Evolutionary conservation across 441 rosid genomes (phyloP).

Genomic region (Viola pubescens): DNA sequence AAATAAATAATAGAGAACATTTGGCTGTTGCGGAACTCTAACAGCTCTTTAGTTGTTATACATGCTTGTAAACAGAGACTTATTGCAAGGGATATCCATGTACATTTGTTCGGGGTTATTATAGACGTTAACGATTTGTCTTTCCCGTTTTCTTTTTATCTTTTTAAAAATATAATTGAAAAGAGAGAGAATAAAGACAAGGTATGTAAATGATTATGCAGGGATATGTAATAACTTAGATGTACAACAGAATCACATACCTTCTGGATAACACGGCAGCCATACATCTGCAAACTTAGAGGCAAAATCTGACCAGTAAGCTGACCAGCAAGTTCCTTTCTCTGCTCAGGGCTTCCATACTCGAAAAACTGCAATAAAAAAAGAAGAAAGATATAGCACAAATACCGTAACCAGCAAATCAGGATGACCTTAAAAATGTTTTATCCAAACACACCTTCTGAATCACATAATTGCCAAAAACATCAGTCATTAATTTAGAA

Average conservation of each 20-base stretch:
- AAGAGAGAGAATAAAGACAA: too few relatives aligned
- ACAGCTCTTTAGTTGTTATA: too few relatives aligned
- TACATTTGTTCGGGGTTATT: too few relatives aligned
- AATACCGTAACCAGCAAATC: conserved; percentile 2
- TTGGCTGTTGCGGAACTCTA: too few relatives aligned
- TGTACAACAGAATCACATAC: conserved; percentile 22
- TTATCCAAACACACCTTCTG: conserved; percentile 44
- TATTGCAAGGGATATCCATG: too few relatives aligned
- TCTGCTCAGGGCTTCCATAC: conserved; percentile 52
- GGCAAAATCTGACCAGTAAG: conserved; percentile 59
- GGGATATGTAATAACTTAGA: too few relatives aligned
- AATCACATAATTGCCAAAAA: conserved; percentile 72
- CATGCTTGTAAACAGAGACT: too few relatives aligned
- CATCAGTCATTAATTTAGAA: conserved; percentile 62
- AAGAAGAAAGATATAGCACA: conserved; percentile 8
- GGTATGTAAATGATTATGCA: too few relatives aligned
- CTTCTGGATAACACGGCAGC: conserved; percentile 84
- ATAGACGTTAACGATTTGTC: too few relatives aligned
- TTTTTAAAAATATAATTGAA: too few relatives aligned
- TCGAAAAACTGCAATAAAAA: conserved; percentile 50
- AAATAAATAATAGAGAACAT: too few relatives aligned
- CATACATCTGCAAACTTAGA: conserved; percentile 76
- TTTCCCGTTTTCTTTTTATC: too few relatives aligned
- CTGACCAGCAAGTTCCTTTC: conserved; percentile 60
- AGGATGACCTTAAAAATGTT: neutral